phyloP scores from a whole-genome alignment of 176 grass and related monocot species.

The Eleusine indica region DNA sequence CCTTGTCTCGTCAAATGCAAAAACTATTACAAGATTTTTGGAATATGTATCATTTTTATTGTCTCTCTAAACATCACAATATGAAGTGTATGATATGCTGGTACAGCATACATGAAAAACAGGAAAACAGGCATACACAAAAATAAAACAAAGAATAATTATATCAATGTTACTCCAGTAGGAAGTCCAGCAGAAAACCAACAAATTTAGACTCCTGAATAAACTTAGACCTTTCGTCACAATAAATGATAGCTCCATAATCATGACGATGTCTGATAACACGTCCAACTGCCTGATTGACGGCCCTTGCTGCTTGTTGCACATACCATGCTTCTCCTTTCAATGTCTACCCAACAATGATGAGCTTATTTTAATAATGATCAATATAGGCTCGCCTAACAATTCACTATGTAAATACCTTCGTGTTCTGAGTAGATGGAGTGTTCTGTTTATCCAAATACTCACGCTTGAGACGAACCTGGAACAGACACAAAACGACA shows the following conservation, averaged over 20 bases:
- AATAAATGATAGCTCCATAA: slow-evolving; percentile 98
- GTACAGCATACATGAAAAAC: slow-evolving; percentile 10
- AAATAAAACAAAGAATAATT: background rate
- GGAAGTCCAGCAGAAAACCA: slow-evolving; percentile 34
- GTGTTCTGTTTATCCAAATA: slow-evolving; percentile 77
- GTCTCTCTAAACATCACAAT: background rate
- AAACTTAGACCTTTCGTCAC: slow-evolving; percentile 85
- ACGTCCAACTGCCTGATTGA: slow-evolving; percentile 96
- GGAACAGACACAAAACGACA: slow-evolving; percentile 32
- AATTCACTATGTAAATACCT: slow-evolving; percentile 47
- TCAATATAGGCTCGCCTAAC: slow-evolving; percentile 5
- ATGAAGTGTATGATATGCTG: slow-evolving; percentile 17
- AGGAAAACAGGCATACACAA: slow-evolving; percentile 11
- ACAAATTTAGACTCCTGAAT: slow-evolving; percentile 34
- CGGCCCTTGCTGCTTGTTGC: slow-evolving; percentile 94
- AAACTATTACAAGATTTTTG: slow-evolving; percentile 17
- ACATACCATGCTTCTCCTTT: slow-evolving; percentile 92
- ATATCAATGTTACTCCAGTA: slow-evolving; percentile 31
- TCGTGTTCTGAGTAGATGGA: slow-evolving; percentile 53
- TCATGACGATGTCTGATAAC: slow-evolving; percentile 93
- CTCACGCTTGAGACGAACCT: slow-evolving; percentile 93
- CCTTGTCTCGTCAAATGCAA: slow-evolving; percentile 24
- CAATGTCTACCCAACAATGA: slow-evolving; percentile 63
- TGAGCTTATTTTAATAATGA: slow-evolving; percentile 18
- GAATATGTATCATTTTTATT: background rate